These are phyloP conservation scores for Vanderwaltozyma yarrowii DNA, from an alignment of 805 yeast species.

Conservation along the genomic window DNA sequence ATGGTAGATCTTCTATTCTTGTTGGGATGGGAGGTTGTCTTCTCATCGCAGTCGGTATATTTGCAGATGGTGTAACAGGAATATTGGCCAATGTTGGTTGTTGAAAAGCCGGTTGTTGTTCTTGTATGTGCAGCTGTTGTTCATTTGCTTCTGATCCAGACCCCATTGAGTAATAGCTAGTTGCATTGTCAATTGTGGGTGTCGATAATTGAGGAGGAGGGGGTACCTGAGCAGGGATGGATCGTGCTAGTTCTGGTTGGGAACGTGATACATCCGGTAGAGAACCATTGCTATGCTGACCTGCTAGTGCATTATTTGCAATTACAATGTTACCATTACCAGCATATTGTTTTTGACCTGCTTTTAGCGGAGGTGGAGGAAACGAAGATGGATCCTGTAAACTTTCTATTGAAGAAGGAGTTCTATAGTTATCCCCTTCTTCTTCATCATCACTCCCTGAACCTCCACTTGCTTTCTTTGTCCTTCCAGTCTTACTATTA, in stretches of 20 bases:
- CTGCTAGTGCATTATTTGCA: constrained; percentile 1
- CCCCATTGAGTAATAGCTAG: too few species aligned
- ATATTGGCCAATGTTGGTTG: too few species aligned
- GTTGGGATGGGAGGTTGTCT: constrained; percentile 7
- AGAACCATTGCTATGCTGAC: neutral
- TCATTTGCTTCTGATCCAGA: too few species aligned
- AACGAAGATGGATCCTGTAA: constrained; percentile 14
- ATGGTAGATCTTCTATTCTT: constrained; percentile 3
- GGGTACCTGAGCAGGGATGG: too few species aligned
- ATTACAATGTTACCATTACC: constrained; percentile 11
- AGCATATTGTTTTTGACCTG: constrained; percentile 27
- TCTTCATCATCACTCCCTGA: constrained; percentile 9
- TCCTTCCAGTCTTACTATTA: constrained; percentile 9
- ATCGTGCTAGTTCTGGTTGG: too few species aligned
- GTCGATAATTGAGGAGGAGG: too few species aligned
- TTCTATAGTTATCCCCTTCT: constrained; percentile 2
- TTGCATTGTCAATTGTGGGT: too few species aligned
- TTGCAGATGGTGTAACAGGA: too few species aligned
- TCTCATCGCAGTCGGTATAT: too few species aligned
- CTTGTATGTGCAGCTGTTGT: too few species aligned
- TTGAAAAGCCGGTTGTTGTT: too few species aligned
- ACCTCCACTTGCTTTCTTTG: constrained; percentile 4
- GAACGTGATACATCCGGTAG: neutral
- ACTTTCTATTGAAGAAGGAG: constrained; percentile 4
- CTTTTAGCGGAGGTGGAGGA: constrained; percentile 33